phyloP scores from a whole-genome alignment of 2,329 filamentous ascomycete genomes.

The Verticillium albo-atrum region DNA sequence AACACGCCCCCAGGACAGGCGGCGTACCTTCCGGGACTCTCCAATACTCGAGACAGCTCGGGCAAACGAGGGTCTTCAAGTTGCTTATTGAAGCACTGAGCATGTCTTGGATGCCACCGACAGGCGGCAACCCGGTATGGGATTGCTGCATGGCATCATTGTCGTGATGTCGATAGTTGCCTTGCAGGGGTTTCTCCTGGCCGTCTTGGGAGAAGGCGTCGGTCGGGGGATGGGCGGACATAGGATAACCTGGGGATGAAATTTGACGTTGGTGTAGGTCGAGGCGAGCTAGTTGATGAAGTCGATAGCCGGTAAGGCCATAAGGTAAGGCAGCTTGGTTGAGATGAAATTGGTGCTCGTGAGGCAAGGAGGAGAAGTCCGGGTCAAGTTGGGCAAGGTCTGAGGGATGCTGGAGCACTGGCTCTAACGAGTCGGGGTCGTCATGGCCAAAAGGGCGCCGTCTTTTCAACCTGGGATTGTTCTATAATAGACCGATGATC shows the following conservation, averaged over 20 bases:
- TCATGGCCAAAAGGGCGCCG: conserved; percentile 36
- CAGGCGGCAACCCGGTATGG: not conserved
- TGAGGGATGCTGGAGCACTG: conserved; percentile 26
- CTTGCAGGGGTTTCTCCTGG: conserved; percentile 24
- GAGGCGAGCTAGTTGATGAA: conserved; percentile 17
- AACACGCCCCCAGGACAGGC: no score
- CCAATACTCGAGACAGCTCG: conserved; percentile 23
- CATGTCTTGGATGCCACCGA: not conserved
- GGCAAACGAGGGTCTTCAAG: conserved; percentile 22
- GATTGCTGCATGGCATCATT: not conserved
- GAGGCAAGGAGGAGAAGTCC: conserved; percentile 18
- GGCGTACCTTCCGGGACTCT: conserved; percentile 26
- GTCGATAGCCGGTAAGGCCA: conserved; percentile 24
- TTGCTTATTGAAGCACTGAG: conserved; percentile 16
- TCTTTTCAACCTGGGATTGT: conserved; percentile 33
- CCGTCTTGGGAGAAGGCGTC: conserved; percentile 19
- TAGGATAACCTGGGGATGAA: conserved; percentile 22
- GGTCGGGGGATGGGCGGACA: conserved; percentile 20
- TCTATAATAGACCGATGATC: conserved; percentile 31
- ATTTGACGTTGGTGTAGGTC: conserved; percentile 24
- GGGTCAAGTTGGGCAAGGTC: conserved; percentile 18
- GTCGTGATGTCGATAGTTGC: conserved; percentile 7
- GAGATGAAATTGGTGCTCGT: conserved; percentile 19
- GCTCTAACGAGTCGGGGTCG: conserved; percentile 27
- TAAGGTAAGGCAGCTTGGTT: conserved; percentile 23